A percentile compares a stretch with the other conserved stretches of the same genome.
phyloP scores from a whole-genome alignment of 2,329 filamentous ascomycete species.

The Periglandula ipomoeae region DNA sequence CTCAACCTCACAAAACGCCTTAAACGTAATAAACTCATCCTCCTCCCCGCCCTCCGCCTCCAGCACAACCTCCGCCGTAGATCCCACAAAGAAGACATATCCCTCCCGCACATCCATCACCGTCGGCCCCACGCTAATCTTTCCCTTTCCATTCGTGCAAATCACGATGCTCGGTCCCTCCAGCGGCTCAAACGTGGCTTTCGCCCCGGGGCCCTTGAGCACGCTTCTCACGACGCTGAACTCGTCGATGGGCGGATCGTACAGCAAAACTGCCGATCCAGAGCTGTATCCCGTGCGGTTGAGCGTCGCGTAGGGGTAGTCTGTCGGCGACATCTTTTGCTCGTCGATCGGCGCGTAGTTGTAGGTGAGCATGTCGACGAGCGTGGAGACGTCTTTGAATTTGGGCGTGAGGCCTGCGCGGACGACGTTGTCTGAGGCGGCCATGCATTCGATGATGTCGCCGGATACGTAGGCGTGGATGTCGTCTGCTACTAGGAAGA shows the following conservation, averaged over 20 bases:
- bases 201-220: constrained; percentile 61
- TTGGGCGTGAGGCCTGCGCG: constrained; percentile 96
- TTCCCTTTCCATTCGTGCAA: constrained; percentile 75
- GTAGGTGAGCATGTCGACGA: constrained; percentile 90
- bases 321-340: constrained; percentile 81
- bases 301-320: constrained; percentile 78
- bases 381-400: constrained; percentile 88
- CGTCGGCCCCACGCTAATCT: constrained; percentile 77
- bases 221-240: constrained; percentile 82
- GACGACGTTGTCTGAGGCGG: constrained; percentile 95
- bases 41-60: constrained; percentile 54
- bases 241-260: constrained; percentile 94
- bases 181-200: constrained; percentile 80
- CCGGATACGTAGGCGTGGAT: constrained; percentile 92
- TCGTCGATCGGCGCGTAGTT: constrained; percentile 88
- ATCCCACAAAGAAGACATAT: constrained; percentile 76
- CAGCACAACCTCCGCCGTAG: constrained; percentile 73
- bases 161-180: constrained; percentile 88
- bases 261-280: constrained; percentile 62
- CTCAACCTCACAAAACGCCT: constrained; percentile 84
- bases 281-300: constrained; percentile 77
- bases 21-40: constrained; percentile 77
- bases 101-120: constrained; percentile 64
- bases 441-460: constrained; percentile 99
- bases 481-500: constrained; percentile 93